Conservation (phyloP, 2,329 filamentous ascomycete species). For the Thielaviopsis populi region DNA sequence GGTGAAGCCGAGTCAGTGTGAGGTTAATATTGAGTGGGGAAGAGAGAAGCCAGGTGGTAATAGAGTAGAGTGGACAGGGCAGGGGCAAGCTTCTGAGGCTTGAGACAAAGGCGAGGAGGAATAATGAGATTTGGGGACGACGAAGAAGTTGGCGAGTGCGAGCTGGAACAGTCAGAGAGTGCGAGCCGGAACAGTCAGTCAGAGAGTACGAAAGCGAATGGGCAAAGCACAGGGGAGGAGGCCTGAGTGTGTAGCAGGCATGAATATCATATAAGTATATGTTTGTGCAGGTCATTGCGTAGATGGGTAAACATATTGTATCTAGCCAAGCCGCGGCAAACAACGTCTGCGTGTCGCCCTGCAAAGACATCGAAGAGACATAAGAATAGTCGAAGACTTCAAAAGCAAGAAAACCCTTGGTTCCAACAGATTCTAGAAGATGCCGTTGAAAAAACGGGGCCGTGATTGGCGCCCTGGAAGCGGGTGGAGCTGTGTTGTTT, state of each 20-base stretch:
- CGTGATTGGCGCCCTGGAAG: neutral
- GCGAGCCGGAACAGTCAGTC: neutral
- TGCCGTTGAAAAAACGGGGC: slow-evolving; percentile 3
- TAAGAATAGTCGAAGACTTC: neutral
- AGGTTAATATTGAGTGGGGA: neutral
- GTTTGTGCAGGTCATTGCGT: no score
- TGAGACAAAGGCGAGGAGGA: slow-evolving; percentile 1
- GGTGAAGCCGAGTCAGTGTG: neutral
- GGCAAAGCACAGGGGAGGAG: no score
- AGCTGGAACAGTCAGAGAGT: neutral
- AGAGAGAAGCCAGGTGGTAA: neutral
- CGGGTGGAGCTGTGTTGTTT: neutral
- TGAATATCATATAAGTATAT: no score
- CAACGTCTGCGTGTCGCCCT: neutral
- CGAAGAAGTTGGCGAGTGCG: slow-evolving; percentile 15
- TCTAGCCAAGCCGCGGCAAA: no score
- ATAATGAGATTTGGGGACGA: neutral
- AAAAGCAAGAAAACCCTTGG: neutral
- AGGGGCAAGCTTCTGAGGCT: neutral
- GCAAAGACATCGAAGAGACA: neutral
- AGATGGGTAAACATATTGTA: no score
- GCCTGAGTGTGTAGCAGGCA: neutral
- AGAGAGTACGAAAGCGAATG: no score
- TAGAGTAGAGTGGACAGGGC: neutral
- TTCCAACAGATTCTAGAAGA: slow-evolving; percentile 21